phyloP scores from a whole-genome alignment of 2,329 filamentous ascomycete species.

The Orbilia quercus region DNA sequence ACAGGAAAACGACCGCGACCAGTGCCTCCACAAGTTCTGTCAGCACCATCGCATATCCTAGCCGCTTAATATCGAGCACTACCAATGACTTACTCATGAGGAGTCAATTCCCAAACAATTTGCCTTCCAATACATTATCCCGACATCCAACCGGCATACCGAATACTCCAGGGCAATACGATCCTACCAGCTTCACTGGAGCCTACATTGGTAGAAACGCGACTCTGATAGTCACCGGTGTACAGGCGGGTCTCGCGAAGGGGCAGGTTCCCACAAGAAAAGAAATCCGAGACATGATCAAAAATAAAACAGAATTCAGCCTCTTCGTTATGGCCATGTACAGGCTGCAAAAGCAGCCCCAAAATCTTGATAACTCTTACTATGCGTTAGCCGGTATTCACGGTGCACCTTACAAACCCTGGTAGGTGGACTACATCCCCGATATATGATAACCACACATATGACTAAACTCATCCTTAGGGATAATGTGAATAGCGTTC shows the following conservation, averaged over 20 bases:
- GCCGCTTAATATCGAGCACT: too few species aligned
- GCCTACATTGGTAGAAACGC: background rate
- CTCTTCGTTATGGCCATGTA: conserved; percentile 80
- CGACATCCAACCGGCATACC: background rate
- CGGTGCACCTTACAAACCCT: conserved; percentile 64
- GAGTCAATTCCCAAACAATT: too few species aligned
- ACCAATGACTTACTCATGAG: too few species aligned
- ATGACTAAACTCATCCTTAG: conserved; percentile 12
- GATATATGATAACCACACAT: background rate
- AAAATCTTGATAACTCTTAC: conserved; percentile 75
- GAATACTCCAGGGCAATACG: background rate
- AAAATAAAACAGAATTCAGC: conserved; percentile 64
- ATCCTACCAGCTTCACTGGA: background rate
- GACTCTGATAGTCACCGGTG: conserved; percentile 19
- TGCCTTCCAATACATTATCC: too few species aligned
- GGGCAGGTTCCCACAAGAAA: conserved; percentile 25
- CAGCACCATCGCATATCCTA: too few species aligned
- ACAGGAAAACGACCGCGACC: too few species aligned
- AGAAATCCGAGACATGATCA: conserved; percentile 37
- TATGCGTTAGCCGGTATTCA: conserved; percentile 88
- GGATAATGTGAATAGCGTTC: conserved; percentile 16
- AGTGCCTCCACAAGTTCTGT: too few species aligned
- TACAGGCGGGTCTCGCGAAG: conserved; percentile 6
- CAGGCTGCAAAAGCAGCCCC: conserved; percentile 75
- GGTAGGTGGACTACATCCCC: conserved; percentile 13